Conservation (phyloP, 2,329 filamentous ascomycete genomes). For the Talaromyces rugulosus region DNA sequence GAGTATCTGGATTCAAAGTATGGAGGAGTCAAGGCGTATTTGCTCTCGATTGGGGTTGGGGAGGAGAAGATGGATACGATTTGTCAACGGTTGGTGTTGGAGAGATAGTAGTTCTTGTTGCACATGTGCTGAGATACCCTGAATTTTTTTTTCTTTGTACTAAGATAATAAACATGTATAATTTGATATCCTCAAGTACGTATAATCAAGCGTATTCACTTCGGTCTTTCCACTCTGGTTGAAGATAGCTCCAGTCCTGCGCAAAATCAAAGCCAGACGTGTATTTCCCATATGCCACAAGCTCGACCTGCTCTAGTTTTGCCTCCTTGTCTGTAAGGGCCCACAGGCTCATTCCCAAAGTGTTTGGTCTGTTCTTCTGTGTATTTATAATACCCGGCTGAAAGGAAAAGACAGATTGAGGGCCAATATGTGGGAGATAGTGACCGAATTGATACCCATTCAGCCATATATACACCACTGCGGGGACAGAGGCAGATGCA, state of each 20-base stretch:
- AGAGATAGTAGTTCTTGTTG: neutral
- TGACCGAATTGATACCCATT: constrained; percentile 74
- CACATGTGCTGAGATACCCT: neutral
- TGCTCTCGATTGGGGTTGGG: constrained; percentile 59
- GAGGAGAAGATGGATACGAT: constrained; percentile 39
- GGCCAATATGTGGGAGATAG: constrained; percentile 66
- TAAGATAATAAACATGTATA: neutral
- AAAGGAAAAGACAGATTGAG: constrained; percentile 67
- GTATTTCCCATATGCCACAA: constrained; percentile 41
- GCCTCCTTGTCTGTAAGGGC: constrained; percentile 55
- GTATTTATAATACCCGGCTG: constrained; percentile 61
- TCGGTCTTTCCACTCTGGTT: constrained; percentile 6
- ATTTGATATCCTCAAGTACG: neutral
- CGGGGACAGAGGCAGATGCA: constrained; percentile 50
- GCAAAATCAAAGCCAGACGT: constrained; percentile 8
- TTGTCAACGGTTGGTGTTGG: constrained; percentile 21
- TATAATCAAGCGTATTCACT: constrained; percentile 8
- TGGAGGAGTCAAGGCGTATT: constrained; percentile 63
- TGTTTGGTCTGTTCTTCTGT: constrained; percentile 54
- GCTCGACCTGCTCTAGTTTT: constrained; percentile 51
- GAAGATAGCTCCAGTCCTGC: constrained; percentile 9
- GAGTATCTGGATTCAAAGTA: constrained; percentile 58
- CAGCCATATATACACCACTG: constrained; percentile 61
- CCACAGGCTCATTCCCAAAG: constrained; percentile 66
- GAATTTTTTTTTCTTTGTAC: neutral